Conservation (phyloP, 257 asterid species). For the Solanum etuberosum region DNA sequence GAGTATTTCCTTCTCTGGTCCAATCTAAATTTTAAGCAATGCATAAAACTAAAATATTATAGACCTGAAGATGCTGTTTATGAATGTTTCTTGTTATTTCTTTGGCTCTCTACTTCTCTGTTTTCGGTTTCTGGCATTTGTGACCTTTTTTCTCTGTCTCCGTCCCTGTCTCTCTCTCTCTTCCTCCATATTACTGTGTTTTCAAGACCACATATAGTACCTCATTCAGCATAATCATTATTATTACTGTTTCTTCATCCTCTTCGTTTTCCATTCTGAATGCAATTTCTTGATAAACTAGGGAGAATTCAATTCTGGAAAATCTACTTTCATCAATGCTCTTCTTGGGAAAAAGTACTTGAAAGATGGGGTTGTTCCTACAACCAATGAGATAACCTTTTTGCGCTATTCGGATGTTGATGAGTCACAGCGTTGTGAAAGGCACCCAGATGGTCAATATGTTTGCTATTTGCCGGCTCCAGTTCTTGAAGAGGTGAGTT, state of each 20-base stretch:
- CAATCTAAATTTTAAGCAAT: constrained; percentile 10
- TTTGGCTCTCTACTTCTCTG: background rate
- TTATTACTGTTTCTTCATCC: background rate
- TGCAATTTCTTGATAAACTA: constrained; percentile 19
- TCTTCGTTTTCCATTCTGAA: background rate
- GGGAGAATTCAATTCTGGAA: constrained; percentile 99
- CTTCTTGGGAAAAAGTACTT: constrained; percentile 84
- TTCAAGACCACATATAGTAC: background rate
- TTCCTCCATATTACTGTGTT: background rate
- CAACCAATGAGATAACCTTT: constrained; percentile 95
- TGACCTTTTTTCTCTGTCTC: background rate
- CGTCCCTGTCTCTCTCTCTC: background rate
- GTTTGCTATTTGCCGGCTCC: constrained; percentile 92
- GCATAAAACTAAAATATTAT: background rate
- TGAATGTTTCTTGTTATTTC: background rate
- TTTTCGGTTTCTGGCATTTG: background rate
- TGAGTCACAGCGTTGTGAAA: constrained; percentile 63
- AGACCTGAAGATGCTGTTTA: background rate
- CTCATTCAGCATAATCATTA: background rate
- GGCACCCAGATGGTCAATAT: constrained; percentile 96
- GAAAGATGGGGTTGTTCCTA: constrained; percentile 90
- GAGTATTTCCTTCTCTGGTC: constrained; percentile 31
- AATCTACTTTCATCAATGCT: constrained; percentile 95
- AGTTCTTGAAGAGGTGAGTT: constrained; percentile 79
- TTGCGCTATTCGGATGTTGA: constrained; percentile 54